phyloP scores from a whole-genome alignment of 352 stramenopile species.

The Phytophthora pisi region DNA sequence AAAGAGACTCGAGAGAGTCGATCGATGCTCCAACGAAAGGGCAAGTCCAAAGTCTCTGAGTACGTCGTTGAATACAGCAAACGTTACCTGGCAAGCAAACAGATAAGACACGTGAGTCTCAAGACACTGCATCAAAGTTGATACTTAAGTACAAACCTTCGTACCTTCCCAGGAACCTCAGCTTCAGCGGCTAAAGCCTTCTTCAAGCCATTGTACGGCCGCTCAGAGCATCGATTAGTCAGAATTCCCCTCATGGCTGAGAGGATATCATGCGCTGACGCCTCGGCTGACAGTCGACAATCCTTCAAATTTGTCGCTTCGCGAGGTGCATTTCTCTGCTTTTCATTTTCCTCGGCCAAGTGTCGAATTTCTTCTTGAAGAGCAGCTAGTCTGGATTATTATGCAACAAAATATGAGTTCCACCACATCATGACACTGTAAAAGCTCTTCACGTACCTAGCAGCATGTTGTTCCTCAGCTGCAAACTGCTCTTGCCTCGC shows the following conservation, averaged over 20 bases:
- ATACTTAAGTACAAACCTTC: neutral
- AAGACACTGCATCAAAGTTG: neutral
- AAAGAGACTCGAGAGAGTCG: conserved; percentile 51
- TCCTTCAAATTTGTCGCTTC: conserved; percentile 57
- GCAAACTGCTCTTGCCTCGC: conserved; percentile 51
- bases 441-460: conserved; percentile 25
- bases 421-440: neutral
- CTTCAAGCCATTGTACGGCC: conserved; percentile 82
- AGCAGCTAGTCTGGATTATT: conserved; percentile 27
- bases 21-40: conserved; percentile 46
- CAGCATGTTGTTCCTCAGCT: conserved; percentile 46
- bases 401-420: neutral
- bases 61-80: conserved; percentile 75
- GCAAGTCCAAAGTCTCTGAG: conserved; percentile 68
- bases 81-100: conserved; percentile 45
- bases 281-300: conserved; percentile 45
- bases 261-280: conserved; percentile 67
- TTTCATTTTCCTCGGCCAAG: conserved; percentile 29
- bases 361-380: conserved; percentile 38
- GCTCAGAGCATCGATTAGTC: conserved; percentile 50
- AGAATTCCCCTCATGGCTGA: conserved; percentile 78
- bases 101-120: neutral
- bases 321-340: conserved; percentile 23
- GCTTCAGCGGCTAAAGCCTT: conserved; percentile 74
- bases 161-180: conserved; percentile 74